Evolutionary conservation across 2,329 filamentous ascomycete genomes (phyloP), one percentile per base, ranked within the genome.

Genomic region (Calonectria montana): DNA sequence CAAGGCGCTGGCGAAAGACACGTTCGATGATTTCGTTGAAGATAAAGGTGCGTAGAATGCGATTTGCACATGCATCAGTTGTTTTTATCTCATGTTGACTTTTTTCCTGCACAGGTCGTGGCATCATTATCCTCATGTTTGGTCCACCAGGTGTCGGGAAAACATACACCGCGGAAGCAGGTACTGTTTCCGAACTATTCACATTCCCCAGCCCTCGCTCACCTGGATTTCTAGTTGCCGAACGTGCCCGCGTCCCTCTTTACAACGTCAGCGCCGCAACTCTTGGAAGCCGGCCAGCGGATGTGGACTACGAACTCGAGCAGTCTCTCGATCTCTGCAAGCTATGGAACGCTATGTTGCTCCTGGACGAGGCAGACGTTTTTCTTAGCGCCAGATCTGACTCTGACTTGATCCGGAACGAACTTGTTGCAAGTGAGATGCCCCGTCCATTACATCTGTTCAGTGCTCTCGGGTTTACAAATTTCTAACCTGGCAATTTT

Each of bases 111-210:
- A 15, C 23, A 69, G 67, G 59, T 7, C 35, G 18, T 1, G 80
- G 80, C 0, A 73, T 78, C n/a, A 77, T 81, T 2, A 75, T 82
- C 6, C 73, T 81, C 7, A 70, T 81, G 4, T 79, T 78, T 39
- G 80, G 79, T 7, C 79, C 74, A 2, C 78, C 79, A 1, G 78
- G 79, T 4, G 78, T 80, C 13, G 79, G 79, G 1, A 81, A 81
- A 43, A 80, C 79, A 0, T 74, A 74, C 2, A 80, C 79, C 2
- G 79, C 78, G 18, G 79, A 69, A 57, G 37, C 59, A 55, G 61
- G 78, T 78, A 47, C 12, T 25, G 9, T 47, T 31, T 1, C 7
- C 25, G 4, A 23, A 18, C 18, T 41, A 10, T 41, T 21, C 6
- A 16, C 2, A 16, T 21, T 6, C 25, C 13, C 15, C 21, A 16